Conservation (phyloP, 139 green algal species). For the Microglena sp. region DNA sequence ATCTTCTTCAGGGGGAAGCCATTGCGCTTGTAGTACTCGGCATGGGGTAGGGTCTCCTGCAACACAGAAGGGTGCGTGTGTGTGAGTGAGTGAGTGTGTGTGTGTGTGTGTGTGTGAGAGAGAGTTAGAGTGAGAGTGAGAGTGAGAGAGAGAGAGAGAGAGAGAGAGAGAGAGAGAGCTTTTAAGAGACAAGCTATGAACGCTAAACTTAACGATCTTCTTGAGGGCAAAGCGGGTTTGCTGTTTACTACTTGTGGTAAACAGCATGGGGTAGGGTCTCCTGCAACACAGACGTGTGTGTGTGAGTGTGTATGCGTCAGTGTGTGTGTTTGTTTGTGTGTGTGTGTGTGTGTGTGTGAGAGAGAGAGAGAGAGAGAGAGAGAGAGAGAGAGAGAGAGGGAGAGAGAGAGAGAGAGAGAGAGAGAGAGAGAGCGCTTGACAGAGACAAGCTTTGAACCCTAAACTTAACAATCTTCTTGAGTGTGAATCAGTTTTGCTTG, state of each 20-base stretch:
- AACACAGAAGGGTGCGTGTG: too few species aligned
- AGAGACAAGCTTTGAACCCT: too few species aligned
- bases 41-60: conserved; percentile 60
- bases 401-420: too few species aligned
- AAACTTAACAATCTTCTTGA: conserved; percentile 89
- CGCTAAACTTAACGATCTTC: conserved; percentile 85
- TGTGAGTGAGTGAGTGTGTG: not conserved
- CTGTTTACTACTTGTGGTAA: conserved; percentile 92
- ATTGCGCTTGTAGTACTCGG: conserved; percentile 79
- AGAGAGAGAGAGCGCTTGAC: too few species aligned
- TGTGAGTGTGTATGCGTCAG: not conserved
- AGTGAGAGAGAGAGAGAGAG: too few species aligned
- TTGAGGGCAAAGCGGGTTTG: conserved; percentile 73
- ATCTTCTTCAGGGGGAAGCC: conserved; percentile 87
- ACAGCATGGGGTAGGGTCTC: conserved; percentile 61
- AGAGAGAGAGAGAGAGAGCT: too few species aligned
- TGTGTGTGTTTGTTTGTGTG: not conserved
- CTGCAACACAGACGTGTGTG: conserved; percentile 16
- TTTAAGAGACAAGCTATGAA: too few species aligned
- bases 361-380: too few species aligned
- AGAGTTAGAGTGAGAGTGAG: not conserved
- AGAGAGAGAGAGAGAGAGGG: too few species aligned
- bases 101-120: conserved; percentile 1
- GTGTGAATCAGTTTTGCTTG: conserved; percentile 66
- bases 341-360: not conserved